A percentile compares a stretch with the other conserved stretches of the same genome.
These are phyloP conservation scores for Ustilago curta DNA, from an alignment of 1,284 basidiomycete species.

Conservation along the genomic window DNA sequence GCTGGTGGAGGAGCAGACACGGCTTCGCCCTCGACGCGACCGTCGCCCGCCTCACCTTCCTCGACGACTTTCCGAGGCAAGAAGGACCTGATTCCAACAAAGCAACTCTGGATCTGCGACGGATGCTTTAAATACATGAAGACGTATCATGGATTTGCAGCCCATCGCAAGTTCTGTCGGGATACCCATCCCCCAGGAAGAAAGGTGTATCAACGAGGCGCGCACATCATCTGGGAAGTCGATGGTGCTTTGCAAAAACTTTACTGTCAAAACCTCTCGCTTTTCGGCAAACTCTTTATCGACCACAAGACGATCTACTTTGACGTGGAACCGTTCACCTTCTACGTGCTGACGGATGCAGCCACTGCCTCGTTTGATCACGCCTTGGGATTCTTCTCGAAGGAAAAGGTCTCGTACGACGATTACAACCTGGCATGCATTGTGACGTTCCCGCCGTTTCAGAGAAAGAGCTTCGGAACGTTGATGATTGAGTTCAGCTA, in stretches of 20 bases:
- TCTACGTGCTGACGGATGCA: conserved; percentile 92
- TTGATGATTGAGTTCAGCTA: conserved; percentile 99
- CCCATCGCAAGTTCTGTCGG: conserved; percentile 76
- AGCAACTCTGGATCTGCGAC: conserved; percentile 78
- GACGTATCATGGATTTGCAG: conserved; percentile 53
- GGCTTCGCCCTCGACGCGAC: conserved; percentile 4
- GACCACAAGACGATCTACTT: conserved; percentile 98
- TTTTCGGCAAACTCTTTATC: conserved; percentile 99
- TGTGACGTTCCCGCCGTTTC: conserved; percentile 92
- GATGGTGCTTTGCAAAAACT: conserved; percentile 86
- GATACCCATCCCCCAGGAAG: conserved; percentile 84
- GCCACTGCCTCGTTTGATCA: conserved; percentile 79
- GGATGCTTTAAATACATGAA: conserved; percentile 96
- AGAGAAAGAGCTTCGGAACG: conserved; percentile 89
- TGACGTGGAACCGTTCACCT: conserved; percentile 79
- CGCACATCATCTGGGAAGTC: conserved; percentile 93
- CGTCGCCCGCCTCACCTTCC: conserved; percentile 17
- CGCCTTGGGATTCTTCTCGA: conserved; percentile 94
- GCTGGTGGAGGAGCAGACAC: conserved; percentile 2
- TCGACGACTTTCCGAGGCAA: conserved; percentile 1
- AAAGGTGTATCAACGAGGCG: conserved; percentile 90
- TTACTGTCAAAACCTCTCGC: conserved; percentile 92
- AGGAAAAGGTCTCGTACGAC: conserved; percentile 95
- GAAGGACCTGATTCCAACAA: conserved; percentile 25
- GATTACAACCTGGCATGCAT: conserved; percentile 98